These are phyloP conservation scores for Phytophthora nicotianae DNA, from an alignment of 352 stramenopile species.

Conservation along the genomic window DNA sequence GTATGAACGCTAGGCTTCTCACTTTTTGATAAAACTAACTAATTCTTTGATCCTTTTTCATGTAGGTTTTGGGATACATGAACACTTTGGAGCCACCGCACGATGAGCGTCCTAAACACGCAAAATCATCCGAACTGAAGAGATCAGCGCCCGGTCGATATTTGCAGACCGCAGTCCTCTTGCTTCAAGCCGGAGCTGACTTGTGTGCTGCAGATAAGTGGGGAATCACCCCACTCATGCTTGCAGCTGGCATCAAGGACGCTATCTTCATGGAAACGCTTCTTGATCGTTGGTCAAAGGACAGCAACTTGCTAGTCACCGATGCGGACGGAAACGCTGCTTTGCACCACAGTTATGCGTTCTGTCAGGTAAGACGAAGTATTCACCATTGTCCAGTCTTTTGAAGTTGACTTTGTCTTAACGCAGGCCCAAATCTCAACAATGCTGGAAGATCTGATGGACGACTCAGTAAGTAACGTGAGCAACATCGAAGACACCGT, in stretches of 20 bases:
- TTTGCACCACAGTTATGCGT: slow-evolving; percentile 78
- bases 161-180: slow-evolving; percentile 38
- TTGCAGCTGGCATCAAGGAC: slow-evolving; percentile 45
- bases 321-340: slow-evolving; percentile 55
- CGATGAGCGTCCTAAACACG: slow-evolving; percentile 11
- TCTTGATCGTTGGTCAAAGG: slow-evolving; percentile 31
- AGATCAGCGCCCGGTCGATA: slow-evolving; percentile 31
- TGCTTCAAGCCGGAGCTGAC: slow-evolving; percentile 41
- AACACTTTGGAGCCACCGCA: slow-evolving; percentile 22
- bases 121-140: slow-evolving; percentile 11
- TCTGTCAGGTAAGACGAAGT: slow-evolving; percentile 39
- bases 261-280: slow-evolving; percentile 44
- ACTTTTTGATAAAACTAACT: neutral
- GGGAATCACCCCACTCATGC: slow-evolving; percentile 68
- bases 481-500: neutral
- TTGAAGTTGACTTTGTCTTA: neutral
- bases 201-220: slow-evolving; percentile 48
- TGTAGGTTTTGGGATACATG: slow-evolving; percentile 44
- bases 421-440: slow-evolving; percentile 42
- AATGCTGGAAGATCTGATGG: slow-evolving; percentile 48
- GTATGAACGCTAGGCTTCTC: slow-evolving; percentile 25
- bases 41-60: neutral
- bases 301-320: slow-evolving; percentile 26
- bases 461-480: slow-evolving; percentile 27
- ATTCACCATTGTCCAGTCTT: neutral